Evolutionary conservation across 2,329 filamentous ascomycete genomes (phyloP).

Genomic region (Mycosphaerella sp.): DNA sequence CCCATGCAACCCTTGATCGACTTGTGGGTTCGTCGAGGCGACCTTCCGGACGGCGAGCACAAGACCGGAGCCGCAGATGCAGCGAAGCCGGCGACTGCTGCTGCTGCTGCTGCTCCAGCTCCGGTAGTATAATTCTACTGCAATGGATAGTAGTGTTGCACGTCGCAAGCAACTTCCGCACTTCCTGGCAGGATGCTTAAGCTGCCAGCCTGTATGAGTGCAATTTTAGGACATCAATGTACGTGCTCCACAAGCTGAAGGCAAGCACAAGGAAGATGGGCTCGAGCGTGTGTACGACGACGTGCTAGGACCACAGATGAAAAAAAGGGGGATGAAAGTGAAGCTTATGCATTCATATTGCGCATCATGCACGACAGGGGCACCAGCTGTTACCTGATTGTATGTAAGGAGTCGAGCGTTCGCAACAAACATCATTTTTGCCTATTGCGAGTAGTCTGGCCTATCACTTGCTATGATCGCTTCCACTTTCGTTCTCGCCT

Average conservation of each 20-base stretch:
- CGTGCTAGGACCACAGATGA: neutral
- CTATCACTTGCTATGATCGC: neutral
- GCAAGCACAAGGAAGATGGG: no score
- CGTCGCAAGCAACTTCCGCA: neutral
- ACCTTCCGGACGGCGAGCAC: constrained; percentile 54
- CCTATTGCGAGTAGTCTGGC: neutral
- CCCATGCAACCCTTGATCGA: constrained; percentile 94
- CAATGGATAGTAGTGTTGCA: neutral
- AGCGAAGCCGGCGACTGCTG: constrained; percentile 7
- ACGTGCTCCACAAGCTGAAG: no score
- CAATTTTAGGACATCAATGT: no score
- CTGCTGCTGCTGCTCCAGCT: constrained; percentile 5
- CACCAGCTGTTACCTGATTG: constrained; percentile 1
- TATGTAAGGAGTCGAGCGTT: neutral
- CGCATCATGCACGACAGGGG: neutral
- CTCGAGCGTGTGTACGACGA: no score
- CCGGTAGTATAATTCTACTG: constrained; percentile 2
- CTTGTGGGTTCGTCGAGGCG: constrained; percentile 81
- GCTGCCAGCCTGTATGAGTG: no score
- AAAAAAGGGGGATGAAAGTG: neutral
- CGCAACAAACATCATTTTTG: neutral
- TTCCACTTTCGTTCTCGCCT: neutral
- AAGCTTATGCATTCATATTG: neutral
- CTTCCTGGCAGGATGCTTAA: neutral
- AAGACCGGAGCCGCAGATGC: constrained; percentile 9